Evolutionary conservation across 1,284 basidiomycete species (phyloP), one percentile per base, ranked within the genome.

Genomic region (Cerioporus squamosus): DNA sequence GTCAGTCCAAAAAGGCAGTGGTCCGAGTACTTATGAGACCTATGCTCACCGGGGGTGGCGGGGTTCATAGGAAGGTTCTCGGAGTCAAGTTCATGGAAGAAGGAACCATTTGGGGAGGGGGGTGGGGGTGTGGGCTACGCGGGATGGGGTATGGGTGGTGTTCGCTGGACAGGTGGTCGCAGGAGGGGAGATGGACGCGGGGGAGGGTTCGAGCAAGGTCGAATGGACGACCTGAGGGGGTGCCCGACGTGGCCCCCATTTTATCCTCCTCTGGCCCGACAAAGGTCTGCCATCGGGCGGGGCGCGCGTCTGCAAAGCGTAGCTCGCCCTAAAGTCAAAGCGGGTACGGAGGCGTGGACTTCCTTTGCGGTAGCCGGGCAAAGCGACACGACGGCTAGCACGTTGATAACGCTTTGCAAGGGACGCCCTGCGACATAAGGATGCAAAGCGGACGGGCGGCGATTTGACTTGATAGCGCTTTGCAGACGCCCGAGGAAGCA

Each of bases 221-320:
- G 20, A 42, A 42, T 22, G n/a, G 40, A 42, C 2, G 40, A 42
- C 17, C n/a, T 42, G 9, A 7, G 15, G n/a, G n/a, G n/a, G n/a
- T n/a, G n/a, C 40, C 8, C 40, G n/a, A 5, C 15, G 18, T 26
- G 23, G 23, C 18, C n/a, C 8, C 17, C 48, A 50, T 50, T 50
- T 40, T 50, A 50, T 8, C 12, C 26, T 22, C 33, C 33, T 36
- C 33, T 50, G 38, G 38, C 5, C 38, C 23, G 38, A 50, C 36
- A 36, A 29, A 29, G 20, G n/a, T n/a, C 10, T 36, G 33, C 33
- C 33, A 36, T 10, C 12, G 8, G 33, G 6, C 33, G 33, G 33
- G 12, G 33, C n/a, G n/a, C n/a, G 33, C 33, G 33, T 36, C 33
- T 50, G 48, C 48, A 40, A 50, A 50, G 48, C 48, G 48, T 50